phyloP scores from a whole-genome alignment of 768 basidiomycete species.

The Suillus paluster region DNA sequence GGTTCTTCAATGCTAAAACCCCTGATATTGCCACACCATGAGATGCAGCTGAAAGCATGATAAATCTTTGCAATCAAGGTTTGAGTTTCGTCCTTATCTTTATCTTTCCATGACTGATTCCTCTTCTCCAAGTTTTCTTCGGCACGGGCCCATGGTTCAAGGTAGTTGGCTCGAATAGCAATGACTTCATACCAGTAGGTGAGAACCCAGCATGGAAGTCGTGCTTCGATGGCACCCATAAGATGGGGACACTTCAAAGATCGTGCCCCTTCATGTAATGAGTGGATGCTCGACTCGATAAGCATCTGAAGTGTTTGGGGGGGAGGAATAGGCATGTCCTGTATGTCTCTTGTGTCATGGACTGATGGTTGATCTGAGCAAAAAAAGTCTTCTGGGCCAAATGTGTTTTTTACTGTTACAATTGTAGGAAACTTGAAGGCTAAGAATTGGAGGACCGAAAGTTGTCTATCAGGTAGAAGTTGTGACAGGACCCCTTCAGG shows the following conservation, averaged over 20 bases:
- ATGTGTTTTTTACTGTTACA: too few relatives aligned
- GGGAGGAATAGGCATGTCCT: not conserved
- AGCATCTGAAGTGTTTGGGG: not conserved
- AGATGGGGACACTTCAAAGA: not conserved
- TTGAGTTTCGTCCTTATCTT: not conserved
- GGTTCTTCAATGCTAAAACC: not conserved
- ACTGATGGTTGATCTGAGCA: too few relatives aligned
- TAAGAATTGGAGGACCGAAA: too few relatives aligned
- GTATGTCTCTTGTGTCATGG: too few relatives aligned
- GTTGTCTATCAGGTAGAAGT: too few relatives aligned
- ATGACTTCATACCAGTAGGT: not conserved
- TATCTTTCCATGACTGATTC: not conserved
- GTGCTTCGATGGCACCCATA: not conserved
- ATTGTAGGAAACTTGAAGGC: too few relatives aligned
- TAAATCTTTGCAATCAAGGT: not conserved
- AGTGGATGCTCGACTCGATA: not conserved
- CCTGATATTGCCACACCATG: not conserved
- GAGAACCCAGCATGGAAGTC: not conserved
- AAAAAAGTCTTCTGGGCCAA: too few relatives aligned
- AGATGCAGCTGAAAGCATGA: not conserved
- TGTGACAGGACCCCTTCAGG: too few relatives aligned
- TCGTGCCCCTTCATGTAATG: not conserved
- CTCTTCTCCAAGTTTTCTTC: not conserved
- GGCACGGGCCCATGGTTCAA: not conserved
- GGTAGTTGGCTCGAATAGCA: not conserved